Evolutionary conservation across 2,329 filamentous ascomycete species (phyloP).

Genomic region (Xylariaceae sp.): DNA sequence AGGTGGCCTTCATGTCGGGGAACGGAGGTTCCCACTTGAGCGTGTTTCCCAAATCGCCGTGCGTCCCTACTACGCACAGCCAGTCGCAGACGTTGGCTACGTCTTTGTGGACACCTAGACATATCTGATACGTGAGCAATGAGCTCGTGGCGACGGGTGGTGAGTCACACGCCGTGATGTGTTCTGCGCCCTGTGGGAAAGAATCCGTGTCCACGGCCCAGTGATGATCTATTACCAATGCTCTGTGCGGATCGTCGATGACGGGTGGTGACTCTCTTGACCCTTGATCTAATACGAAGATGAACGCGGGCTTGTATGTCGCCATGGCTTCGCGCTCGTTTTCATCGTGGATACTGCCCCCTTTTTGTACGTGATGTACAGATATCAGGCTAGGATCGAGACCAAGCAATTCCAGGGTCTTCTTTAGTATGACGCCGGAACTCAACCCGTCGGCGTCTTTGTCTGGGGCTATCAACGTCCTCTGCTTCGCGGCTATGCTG

Average conservation of each 20-base stretch:
- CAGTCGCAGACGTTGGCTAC: slow-evolving; percentile 52
- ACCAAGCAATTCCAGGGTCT: slow-evolving; percentile 56
- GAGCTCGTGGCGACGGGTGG: slow-evolving; percentile 63
- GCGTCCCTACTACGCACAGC: slow-evolving; percentile 61
- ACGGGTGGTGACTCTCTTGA: slow-evolving; percentile 53
- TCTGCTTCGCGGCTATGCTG: slow-evolving; percentile 48
- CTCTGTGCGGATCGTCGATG: slow-evolving; percentile 45
- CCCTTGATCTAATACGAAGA: slow-evolving; percentile 64
- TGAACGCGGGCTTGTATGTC: slow-evolving; percentile 47
- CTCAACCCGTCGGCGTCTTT: slow-evolving; percentile 66
- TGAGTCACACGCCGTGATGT: slow-evolving; percentile 59
- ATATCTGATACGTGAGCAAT: slow-evolving; percentile 61
- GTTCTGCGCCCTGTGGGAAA: slow-evolving; percentile 51
- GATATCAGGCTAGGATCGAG: slow-evolving; percentile 49
- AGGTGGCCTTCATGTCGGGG: slow-evolving; percentile 58
- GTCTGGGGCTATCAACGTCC: slow-evolving; percentile 60
- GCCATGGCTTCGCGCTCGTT: slow-evolving; percentile 50
- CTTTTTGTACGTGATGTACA: slow-evolving; percentile 57
- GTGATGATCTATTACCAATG: slow-evolving; percentile 64
- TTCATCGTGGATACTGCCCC: slow-evolving; percentile 53
- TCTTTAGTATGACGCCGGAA: slow-evolving; percentile 59
- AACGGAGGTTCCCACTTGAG: slow-evolving; percentile 64
- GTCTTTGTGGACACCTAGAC: slow-evolving; percentile 49
- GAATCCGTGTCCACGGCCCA: slow-evolving; percentile 48
- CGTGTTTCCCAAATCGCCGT: slow-evolving; percentile 61